Conservation (phyloP, 2,329 filamentous ascomycete genomes). For the Talaromyces sp. region DNA sequence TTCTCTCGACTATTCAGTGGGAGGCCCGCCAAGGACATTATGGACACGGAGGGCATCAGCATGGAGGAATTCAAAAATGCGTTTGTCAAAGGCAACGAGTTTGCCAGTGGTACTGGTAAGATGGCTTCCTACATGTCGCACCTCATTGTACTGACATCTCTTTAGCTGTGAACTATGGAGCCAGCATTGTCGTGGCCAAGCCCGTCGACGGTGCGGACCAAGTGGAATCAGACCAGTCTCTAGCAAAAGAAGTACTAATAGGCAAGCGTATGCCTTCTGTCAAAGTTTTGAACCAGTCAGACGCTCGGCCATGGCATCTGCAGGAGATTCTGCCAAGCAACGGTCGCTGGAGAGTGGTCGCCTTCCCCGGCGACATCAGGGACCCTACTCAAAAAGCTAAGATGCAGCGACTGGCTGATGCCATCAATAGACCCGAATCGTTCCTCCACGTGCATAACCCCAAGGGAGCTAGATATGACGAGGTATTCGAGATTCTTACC, state of each 20-base stretch:
- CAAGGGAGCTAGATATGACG: not conserved
- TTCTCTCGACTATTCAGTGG: conserved; percentile 50
- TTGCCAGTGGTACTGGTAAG: conserved; percentile 55
- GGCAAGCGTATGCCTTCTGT: conserved; percentile 41
- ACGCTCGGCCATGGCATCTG: conserved; percentile 28
- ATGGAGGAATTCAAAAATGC: conserved; percentile 55
- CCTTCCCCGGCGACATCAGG: conserved; percentile 20
- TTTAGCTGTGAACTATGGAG: conserved; percentile 45
- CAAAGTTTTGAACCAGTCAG: conserved; percentile 48
- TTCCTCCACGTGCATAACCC: no score
- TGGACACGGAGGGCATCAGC: conserved; percentile 58
- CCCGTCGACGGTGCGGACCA: conserved; percentile 29
- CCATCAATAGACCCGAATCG: not conserved
- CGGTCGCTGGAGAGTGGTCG: conserved; percentile 24
- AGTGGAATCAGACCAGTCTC: no score
- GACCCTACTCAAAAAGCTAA: conserved; percentile 16
- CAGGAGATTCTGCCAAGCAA: conserved; percentile 32
- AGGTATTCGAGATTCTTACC: conserved; percentile 1
- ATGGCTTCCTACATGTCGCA: conserved; percentile 13
- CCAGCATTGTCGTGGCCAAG: conserved; percentile 44
- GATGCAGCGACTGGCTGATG: not conserved
- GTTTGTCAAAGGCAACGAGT: conserved; percentile 55
- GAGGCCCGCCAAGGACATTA: conserved; percentile 45
- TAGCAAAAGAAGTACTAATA: conserved; percentile 17
- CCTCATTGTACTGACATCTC: no score